These are phyloP conservation scores for Arthrobotrys conoides DNA, from an alignment of 2,329 filamentous ascomycete genomes.

Conservation along the genomic window DNA sequence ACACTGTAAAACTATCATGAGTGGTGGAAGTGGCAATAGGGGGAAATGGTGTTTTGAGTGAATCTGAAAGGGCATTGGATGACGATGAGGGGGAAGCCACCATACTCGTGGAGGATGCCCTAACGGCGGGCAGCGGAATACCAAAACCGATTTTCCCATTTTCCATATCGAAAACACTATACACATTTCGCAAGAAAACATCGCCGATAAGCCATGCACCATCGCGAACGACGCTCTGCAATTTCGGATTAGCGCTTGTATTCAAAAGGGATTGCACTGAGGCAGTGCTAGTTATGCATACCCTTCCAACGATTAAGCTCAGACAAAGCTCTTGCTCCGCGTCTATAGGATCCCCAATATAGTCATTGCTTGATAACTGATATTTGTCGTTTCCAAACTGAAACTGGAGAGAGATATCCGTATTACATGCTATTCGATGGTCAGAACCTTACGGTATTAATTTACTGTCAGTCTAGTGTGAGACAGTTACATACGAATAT, in stretches of 20 bases:
- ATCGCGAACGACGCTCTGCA: constrained; percentile 47
- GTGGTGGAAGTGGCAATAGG: constrained; percentile 7
- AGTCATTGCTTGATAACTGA: constrained; percentile 78
- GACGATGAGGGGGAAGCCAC: constrained; percentile 8
- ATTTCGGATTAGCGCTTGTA: not conserved
- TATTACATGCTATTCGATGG: constrained; percentile 75
- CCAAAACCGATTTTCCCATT: constrained; percentile 73
- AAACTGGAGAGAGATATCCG: constrained; percentile 74
- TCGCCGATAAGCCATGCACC: constrained; percentile 83
- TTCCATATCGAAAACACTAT: constrained; percentile 85
- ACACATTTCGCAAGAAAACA: constrained; percentile 90
- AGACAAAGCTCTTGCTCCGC: constrained; percentile 67
- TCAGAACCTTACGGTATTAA: not conserved
- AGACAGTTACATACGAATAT: constrained; percentile 40
- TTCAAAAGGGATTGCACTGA: not conserved
- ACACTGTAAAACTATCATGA: constrained; percentile 25
- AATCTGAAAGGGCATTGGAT: not conserved
- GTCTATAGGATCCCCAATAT: constrained; percentile 70
- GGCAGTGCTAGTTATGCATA: constrained; percentile 14
- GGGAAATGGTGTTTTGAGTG: not conserved
- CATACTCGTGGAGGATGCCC: constrained; percentile 38
- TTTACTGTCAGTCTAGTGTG: too few relatives aligned
- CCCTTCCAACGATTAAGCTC: constrained; percentile 62
- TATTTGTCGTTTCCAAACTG: constrained; percentile 79
- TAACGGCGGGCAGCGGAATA: constrained; percentile 19